Percentiles rank a stretch among this genome's conserved stretches.
Conservation (phyloP, 371 early-diverging fungal species). For the Mortierella sp. region DNA sequence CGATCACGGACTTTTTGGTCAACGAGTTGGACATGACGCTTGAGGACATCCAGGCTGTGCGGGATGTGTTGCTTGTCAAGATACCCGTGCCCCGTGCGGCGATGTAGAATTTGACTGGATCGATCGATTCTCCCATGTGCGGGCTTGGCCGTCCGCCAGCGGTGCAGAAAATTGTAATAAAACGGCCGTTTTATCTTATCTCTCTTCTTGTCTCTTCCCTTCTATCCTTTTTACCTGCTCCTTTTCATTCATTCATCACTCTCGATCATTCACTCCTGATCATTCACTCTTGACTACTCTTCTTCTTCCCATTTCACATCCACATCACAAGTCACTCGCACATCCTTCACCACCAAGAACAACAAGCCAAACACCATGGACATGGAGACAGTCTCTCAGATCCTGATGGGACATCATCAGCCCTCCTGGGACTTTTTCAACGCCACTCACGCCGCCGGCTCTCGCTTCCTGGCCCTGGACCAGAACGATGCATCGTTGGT, state of each 20-base stretch:
- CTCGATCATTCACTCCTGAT: not conserved
- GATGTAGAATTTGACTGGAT: conserved; percentile 18
- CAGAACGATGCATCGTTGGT: not conserved
- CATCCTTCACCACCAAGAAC: not conserved
- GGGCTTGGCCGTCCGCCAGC: not conserved
- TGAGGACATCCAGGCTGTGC: conserved; percentile 49
- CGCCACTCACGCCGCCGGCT: not conserved
- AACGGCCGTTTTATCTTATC: not conserved
- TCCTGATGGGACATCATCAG: conserved; percentile 18
- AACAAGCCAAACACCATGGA: conserved; percentile 19
- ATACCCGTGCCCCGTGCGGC: conserved; percentile 52
- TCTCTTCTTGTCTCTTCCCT: not conserved
- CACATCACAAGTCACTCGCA: not conserved
- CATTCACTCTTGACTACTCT: not conserved
- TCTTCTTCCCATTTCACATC: not conserved
- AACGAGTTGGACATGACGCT: conserved; percentile 51
- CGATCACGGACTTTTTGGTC: conserved; percentile 46
- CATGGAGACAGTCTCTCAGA: conserved; percentile 32
- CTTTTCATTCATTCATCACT: not conserved
- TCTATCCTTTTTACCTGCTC: not conserved
- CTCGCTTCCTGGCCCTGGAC: not conserved
- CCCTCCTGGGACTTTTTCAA: conserved; percentile 15
- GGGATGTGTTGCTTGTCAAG: conserved; percentile 46
- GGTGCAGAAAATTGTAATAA: not conserved
- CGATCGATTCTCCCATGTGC: conserved; percentile 4